Base-by-base conservation (phyloP, 768 basidiomycete genomes). In the Gloeophyllum trabeum region DNA sequence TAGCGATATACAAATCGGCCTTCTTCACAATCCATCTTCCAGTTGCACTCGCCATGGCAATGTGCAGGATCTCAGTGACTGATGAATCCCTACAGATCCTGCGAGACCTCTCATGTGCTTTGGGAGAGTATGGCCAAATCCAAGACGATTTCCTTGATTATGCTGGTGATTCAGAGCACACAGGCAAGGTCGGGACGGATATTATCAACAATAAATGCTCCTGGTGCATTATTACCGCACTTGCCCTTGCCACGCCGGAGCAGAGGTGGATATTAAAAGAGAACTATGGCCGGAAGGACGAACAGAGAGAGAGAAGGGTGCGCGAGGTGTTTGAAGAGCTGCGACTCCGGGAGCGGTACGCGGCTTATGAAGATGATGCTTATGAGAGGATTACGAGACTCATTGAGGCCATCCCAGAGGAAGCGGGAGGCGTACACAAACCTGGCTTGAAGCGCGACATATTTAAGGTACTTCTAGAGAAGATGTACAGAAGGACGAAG, bases 21-120 rank as follows among this genome's bases (percentile, higher is more conserved):
- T 94, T 75, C 66, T 99, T 97, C 65, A 96, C 90, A 21, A 98
- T 98, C 75, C 96, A 97, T 67, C 88, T 99, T 49, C 91, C 96
- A 37, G 90, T 98, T 48, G 96, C 94, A 12, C 80, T 92, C 48
- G 91, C 91, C 10, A 81, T 98, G 79, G 75, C 80, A 59, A 68
- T 92, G 60, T 74, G 72, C 51, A 66, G 67, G 39, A 71, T 89
- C 41, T 76, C 83, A 35, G 16, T 16, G 10, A 10, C 16, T 16
- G 28, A 32, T 32, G 10, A 66, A 70, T 38, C 75, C 82, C 4
- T 94, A 87, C 68, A 73, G 35, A 58, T 77, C 48, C 84, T 93
- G 1, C 66, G 76, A 25, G 71, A 75, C 35, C 92, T 99, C 58
- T 76, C 97, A 30, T 64, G 97, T 42, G 87, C 88, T 3, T 73